phyloP scores from a whole-genome alignment of 164 flowering plant genomes.

The Magnolia sinica region DNA sequence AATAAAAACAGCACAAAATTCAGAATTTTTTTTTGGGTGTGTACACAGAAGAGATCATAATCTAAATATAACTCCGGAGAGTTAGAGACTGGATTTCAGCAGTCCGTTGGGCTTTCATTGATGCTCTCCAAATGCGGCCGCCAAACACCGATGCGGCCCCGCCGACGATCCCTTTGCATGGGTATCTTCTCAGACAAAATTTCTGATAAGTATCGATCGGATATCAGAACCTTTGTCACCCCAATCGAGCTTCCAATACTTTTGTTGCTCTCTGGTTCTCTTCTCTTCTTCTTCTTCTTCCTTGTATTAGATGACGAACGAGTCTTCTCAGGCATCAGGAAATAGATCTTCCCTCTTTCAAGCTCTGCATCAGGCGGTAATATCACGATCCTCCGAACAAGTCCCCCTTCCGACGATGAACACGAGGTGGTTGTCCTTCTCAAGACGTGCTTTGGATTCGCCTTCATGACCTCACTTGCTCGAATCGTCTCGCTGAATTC shows the following conservation, averaged over 20 bases:
- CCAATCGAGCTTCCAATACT: conserved; percentile 4
- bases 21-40: neutral
- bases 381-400: conserved; percentile 47
- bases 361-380: conserved; percentile 84
- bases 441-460: conserved; percentile 77
- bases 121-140: conserved; percentile 92
- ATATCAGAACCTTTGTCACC: conserved; percentile 33
- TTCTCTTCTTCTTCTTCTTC: conserved; percentile 30
- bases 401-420: conserved; percentile 36
- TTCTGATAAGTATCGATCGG: conserved; percentile 76
- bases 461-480: conserved; percentile 76
- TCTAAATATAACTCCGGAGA: neutral
- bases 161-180: conserved; percentile 58
- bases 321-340: conserved; percentile 33
- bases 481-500: conserved; percentile 60
- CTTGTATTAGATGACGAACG: conserved; percentile 20
- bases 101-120: conserved; percentile 46
- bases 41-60: neutral
- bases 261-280: conserved; percentile 3
- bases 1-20: neutral
- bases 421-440: conserved; percentile 45
- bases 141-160: conserved; percentile 83
- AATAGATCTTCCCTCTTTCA: conserved; percentile 92
- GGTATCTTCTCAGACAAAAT: conserved; percentile 69
- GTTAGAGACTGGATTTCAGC: conserved; percentile 3